A percentile compares a stretch with the other conserved stretches of the same genome.
Evolutionary conservation across 225 moss, liverwort and hornwort species (phyloP).

Genomic region (Thuidium tamariscinum): DNA sequence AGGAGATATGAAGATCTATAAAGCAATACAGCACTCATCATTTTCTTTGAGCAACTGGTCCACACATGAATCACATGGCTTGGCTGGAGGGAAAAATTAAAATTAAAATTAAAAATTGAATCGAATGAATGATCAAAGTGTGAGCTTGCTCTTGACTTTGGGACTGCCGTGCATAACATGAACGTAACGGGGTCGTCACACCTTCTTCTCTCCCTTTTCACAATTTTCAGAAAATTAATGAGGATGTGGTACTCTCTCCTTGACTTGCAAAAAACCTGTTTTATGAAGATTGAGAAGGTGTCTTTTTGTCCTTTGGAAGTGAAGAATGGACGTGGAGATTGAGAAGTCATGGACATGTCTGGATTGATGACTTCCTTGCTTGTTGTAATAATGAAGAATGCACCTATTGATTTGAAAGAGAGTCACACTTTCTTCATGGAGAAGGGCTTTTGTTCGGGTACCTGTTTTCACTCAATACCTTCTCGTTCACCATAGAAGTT

Average conservation of each 20-base stretch:
- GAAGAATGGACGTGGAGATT: background rate
- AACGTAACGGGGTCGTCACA: background rate
- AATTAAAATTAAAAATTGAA: no score
- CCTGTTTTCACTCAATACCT: background rate
- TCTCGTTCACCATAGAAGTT: background rate
- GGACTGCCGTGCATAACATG: no score
- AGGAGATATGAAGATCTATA: background rate
- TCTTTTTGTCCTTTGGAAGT: background rate
- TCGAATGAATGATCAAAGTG: background rate
- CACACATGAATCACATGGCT: background rate
- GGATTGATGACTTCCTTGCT: no score
- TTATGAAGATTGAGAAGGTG: background rate
- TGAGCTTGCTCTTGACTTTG: background rate
- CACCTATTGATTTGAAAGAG: no score
- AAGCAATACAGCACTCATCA: background rate
- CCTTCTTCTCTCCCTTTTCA: background rate
- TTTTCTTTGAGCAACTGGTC: background rate
- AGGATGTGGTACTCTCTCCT: background rate
- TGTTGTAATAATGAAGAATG: no score
- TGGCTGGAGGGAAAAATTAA: background rate
- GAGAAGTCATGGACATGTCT: accelerated
- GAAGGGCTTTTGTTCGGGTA: background rate
- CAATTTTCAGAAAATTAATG: background rate
- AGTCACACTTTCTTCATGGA: background rate
- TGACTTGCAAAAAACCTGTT: accelerated